A percentile compares a stretch with the other conserved stretches of the same genome.
Evolutionary conservation across 768 basidiomycete genomes (phyloP).

Genomic region (Agrocybe praecox): DNA sequence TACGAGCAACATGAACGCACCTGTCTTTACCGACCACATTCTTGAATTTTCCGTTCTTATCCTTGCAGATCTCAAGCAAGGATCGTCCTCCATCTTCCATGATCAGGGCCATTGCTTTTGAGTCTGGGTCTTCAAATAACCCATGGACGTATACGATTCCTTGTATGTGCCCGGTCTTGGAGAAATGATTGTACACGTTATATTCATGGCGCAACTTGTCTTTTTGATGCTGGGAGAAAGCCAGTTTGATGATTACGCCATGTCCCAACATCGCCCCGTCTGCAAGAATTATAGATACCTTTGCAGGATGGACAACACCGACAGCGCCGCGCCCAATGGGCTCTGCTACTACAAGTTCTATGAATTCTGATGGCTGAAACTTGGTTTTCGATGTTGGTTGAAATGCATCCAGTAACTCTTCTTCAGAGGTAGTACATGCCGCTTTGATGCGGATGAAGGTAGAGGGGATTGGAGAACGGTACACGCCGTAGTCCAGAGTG

Average conservation of each 20-base stretch:
- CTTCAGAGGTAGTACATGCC: too few species aligned
- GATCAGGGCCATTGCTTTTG: constrained; percentile 12
- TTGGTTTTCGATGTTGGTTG: background rate
- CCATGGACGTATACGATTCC: constrained; percentile 16
- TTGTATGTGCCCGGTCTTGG: background rate
- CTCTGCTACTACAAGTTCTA: constrained; percentile 3
- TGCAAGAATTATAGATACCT: background rate
- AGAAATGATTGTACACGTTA: constrained; percentile 16
- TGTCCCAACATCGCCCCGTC: background rate
- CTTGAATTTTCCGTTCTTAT: background rate
- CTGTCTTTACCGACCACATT: background rate
- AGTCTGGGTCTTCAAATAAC: constrained; percentile 15
- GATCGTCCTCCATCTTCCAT: constrained; percentile 13
- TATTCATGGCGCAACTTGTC: constrained; percentile 18
- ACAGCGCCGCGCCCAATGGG: constrained; percentile 6
- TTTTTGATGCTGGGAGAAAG: constrained; percentile 5
- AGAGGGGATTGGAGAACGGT: constrained; percentile 3
- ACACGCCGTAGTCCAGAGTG: background rate
- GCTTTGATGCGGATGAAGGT: background rate
- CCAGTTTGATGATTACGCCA: constrained; percentile 14
- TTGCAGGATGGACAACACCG: constrained; percentile 11
- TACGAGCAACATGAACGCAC: background rate
- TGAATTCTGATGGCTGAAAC: background rate
- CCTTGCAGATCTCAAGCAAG: background rate
- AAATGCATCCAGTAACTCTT: too few species aligned